A percentile compares a stretch with the other conserved stretches of the same genome.
phyloP scores from a whole-genome alignment of 2,329 filamentous ascomycete genomes.

The Xylaria sp. region DNA sequence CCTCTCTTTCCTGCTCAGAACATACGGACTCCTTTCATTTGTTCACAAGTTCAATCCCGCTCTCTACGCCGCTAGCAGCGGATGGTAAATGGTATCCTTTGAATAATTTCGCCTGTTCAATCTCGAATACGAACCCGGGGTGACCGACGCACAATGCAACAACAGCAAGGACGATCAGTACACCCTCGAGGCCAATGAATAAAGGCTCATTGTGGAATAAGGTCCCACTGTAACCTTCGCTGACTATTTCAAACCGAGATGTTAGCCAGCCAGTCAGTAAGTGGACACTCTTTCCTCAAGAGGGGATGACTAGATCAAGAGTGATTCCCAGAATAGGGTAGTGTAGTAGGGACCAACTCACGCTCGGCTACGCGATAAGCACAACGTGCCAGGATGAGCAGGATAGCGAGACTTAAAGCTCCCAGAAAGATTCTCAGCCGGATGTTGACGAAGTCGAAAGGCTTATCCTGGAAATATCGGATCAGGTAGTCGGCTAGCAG shows the following conservation, averaged over 20 bases:
- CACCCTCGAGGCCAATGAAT: conserved; percentile 62
- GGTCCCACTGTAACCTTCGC: conserved; percentile 64
- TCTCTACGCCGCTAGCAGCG: not conserved
- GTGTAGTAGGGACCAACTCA: not conserved
- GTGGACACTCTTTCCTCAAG: too few relatives aligned
- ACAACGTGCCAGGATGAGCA: conserved; percentile 67
- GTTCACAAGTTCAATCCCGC: conserved; percentile 9
- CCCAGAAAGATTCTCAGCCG: conserved; percentile 62
- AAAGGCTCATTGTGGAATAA: conserved; percentile 60
- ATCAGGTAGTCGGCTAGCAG: conserved; percentile 59
- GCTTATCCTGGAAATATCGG: conserved; percentile 42
- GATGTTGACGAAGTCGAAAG: conserved; percentile 24
- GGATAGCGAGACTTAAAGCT: conserved; percentile 61
- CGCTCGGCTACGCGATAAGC: conserved; percentile 68
- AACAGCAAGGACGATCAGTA: conserved; percentile 54
- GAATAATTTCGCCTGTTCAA: not conserved
- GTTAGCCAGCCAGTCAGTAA: not conserved
- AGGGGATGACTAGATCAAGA: not conserved
- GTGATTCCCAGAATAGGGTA: too few relatives aligned
- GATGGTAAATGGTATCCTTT: not conserved
- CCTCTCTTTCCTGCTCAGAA: not conserved
- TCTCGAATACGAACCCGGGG: conserved; percentile 55
- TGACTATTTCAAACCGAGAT: conserved; percentile 50
- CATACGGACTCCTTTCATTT: not conserved
- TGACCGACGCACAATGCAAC: conserved; percentile 55